Conservation (phyloP, 306 rosid species). For the Prunus salicina region DNA sequence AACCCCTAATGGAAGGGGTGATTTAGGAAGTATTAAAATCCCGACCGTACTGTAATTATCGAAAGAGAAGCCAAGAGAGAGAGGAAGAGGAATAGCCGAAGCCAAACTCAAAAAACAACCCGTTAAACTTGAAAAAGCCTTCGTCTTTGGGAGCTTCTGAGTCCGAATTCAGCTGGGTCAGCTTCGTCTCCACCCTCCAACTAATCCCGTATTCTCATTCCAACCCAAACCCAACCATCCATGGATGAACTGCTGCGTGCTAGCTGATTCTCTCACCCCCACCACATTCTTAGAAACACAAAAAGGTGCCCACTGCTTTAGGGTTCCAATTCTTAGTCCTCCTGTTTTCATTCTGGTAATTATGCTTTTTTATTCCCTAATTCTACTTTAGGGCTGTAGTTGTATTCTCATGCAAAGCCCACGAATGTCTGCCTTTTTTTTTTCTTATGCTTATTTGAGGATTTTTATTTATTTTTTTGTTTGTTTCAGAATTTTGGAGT, state of each 20-base stretch:
- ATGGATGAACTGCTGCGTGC: slow-evolving; percentile 17
- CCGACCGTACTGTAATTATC: neutral
- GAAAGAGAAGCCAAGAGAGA: neutral
- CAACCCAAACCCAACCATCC: neutral
- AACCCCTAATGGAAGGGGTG: neutral
- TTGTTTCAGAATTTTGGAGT: neutral
- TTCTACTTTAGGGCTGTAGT: slow-evolving; percentile 1
- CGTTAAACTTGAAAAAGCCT: slow-evolving; percentile 1
- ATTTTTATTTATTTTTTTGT: neutral
- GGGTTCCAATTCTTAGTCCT: neutral
- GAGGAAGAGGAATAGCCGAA: neutral
- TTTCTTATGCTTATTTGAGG: neutral
- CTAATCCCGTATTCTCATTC: neutral
- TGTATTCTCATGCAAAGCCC: neutral
- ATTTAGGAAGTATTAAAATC: neutral
- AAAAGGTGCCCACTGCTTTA: slow-evolving; percentile 1
- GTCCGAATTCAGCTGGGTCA: neutral
- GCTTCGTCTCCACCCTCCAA: neutral
- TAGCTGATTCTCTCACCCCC: slow-evolving; percentile 8
- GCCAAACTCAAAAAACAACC: neutral
- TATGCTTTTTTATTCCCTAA: neutral
- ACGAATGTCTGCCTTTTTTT: neutral
- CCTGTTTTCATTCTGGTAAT: neutral
- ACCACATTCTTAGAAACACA: slow-evolving; percentile 6
- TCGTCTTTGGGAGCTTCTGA: slow-evolving; percentile 1